Base-by-base conservation (phyloP, 768 basidiomycete genomes). In the Suillus hirtellus region DNA sequence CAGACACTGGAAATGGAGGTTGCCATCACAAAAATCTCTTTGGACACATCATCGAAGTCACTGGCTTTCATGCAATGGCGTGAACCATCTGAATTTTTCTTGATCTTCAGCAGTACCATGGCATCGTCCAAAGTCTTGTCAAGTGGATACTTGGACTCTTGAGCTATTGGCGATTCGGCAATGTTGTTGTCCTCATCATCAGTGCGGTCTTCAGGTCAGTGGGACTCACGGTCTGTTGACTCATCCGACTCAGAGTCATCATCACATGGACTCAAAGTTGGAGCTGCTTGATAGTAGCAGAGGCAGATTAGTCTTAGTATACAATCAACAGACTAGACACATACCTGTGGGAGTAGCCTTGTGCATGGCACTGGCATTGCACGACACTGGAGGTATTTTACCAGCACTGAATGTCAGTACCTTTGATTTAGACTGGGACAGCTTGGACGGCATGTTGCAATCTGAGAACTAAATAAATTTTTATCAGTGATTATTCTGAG, bases 21-120 rank as follows among this genome's bases (percentile, higher is more conserved):
- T 14, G 73, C 71, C 1, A 40, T 62, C 14, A 58, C 50, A 15
- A 74, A 62, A 8, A 70, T 35, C 34, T 72, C 66, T 55, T 71
- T 64, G 3, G 64, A 64, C 2, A 64, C 43, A 3, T 65, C 63
- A 35, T 70, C 63, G 24, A 60, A 70, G 60, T 72, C 68, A 3
- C 62, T 65, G 3, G 68, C 70, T 59, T 67, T 63, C 19, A 19
- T 49, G 47, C 2, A 7, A 1, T 49, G 47, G n/a, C 8, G 1
- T 40, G 24, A 55, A 3, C 47, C 47, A 49, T 49, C 24, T 0
- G 7, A 8, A 27, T 49, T 49, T 49, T 49, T 27, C 47, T 49
- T 49, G 2, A 49, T 49, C 24, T 49, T 49, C 1, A 14, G 47
- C 47, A 49, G 24, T 27, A 27, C 24, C 47, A 49, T 49, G 7